A percentile compares a stretch with the other conserved stretches of the same genome.
These are phyloP conservation scores for Cynara cardunculus DNA, from an alignment of 129 eudicot species.

Conservation along the genomic window DNA sequence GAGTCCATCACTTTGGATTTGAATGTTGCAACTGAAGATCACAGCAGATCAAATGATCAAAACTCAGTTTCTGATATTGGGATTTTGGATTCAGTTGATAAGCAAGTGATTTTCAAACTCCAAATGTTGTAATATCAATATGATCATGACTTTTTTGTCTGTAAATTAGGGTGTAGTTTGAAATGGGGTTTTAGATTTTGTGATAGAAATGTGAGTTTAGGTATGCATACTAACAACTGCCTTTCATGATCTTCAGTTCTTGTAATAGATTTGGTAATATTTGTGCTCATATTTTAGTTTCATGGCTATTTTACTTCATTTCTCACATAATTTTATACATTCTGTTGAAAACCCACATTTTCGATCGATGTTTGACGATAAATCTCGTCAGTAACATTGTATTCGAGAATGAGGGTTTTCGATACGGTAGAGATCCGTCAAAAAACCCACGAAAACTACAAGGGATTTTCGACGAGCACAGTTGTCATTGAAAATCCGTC, in stretches of 20 bases:
- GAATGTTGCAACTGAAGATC: constrained; percentile 53
- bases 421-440: too few species aligned
- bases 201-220: constrained; percentile 22
- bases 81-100: constrained; percentile 61
- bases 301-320: constrained; percentile 3
- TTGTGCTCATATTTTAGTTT: constrained; percentile 19
- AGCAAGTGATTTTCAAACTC: constrained; percentile 59
- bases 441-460: too few species aligned
- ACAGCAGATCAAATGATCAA: constrained; percentile 21
- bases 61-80: constrained; percentile 37
- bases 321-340: neutral
- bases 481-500: too few species aligned
- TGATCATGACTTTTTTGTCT: constrained; percentile 12
- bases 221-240: constrained; percentile 24
- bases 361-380: too few species aligned
- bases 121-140: constrained; percentile 43
- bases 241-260: constrained; percentile 2
- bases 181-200: constrained; percentile 20
- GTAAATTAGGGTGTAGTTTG: constrained; percentile 42
- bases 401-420: too few species aligned
- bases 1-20: constrained; percentile 47
- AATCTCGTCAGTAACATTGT: too few species aligned
- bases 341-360: too few species aligned
- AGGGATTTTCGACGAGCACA: too few species aligned
- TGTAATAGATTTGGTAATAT: constrained; percentile 25